These are phyloP conservation scores for Yamadazyma kanchanaburiensis DNA, from an alignment of 1,139 yeast species.

Conservation along the genomic window DNA sequence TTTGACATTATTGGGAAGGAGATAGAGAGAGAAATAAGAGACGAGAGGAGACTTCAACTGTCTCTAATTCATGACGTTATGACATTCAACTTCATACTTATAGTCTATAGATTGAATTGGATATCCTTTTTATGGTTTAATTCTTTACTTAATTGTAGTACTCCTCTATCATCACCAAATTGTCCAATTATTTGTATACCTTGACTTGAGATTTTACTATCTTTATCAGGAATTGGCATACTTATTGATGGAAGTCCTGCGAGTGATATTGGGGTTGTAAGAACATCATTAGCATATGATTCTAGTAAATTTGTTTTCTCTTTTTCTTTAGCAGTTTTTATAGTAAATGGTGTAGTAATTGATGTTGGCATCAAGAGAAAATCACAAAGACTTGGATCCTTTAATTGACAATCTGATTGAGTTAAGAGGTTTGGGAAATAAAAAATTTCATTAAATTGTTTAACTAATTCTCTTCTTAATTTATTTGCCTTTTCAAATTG, in stretches of 20 bases:
- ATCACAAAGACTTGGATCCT: conserved; percentile 49
- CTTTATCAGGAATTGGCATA: conserved; percentile 51
- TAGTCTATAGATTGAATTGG: conserved; percentile 6
- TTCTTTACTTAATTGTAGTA: conserved; percentile 41
- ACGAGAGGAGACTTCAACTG: conserved; percentile 18
- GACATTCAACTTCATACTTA: conserved; percentile 37
- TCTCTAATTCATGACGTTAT: conserved; percentile 26
- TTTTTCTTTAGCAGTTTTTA: conserved; percentile 36
- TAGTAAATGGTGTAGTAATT: conserved; percentile 52
- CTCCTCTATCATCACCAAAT: conserved; percentile 70
- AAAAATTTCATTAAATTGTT: conserved; percentile 68
- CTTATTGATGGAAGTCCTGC: conserved; percentile 88
- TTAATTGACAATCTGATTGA: conserved; percentile 7
- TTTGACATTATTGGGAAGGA: conserved; percentile 71
- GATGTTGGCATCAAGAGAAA: conserved; percentile 74
- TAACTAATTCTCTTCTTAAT: conserved; percentile 55
- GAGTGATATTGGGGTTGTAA: conserved; percentile 86
- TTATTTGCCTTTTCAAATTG: conserved; percentile 76
- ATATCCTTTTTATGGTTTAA: too few relatives aligned
- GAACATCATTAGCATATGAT: conserved; percentile 73
- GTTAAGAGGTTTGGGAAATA: conserved; percentile 44
- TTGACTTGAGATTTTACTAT: conserved; percentile 20
- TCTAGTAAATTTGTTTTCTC: conserved; percentile 49
- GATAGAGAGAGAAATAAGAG: conserved; percentile 12
- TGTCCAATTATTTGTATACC: conserved; percentile 83